A percentile compares a stretch with the other conserved stretches of the same genome.
Evolutionary conservation across 768 basidiomycete genomes (phyloP).

Genomic region (Lentinula raphanica): DNA sequence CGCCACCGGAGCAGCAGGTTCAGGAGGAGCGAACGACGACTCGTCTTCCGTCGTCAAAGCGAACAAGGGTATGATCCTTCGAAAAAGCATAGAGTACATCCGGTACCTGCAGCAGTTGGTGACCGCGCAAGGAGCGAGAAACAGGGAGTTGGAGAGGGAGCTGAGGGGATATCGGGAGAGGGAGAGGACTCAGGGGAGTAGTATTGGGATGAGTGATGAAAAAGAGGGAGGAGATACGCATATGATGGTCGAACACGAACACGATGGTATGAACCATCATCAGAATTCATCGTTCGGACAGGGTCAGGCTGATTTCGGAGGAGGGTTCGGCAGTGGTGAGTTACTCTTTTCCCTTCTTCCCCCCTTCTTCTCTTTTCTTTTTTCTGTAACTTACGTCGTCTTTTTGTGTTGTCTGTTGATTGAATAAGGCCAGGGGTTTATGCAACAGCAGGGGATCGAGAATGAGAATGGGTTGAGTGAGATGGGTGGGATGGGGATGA

Average conservation of each 20-base stretch:
- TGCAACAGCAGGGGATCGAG: background rate
- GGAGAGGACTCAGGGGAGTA: background rate
- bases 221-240: too few species aligned
- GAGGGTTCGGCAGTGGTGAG: too few species aligned
- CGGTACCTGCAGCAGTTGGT: slow-evolving; percentile 81
- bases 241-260: too few species aligned
- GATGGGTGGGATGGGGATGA: too few species aligned
- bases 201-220: too few species aligned
- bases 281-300: background rate
- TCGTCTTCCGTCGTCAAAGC: slow-evolving; percentile 85
- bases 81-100: slow-evolving; percentile 78
- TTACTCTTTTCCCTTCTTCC: too few species aligned
- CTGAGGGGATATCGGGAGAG: slow-evolving; percentile 42
- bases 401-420: too few species aligned
- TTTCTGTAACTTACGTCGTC: too few species aligned
- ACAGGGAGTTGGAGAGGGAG: slow-evolving; percentile 73
- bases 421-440: too few species aligned
- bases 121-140: slow-evolving; percentile 69
- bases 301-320: too few species aligned
- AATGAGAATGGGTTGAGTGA: background rate
- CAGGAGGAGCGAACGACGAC: slow-evolving; percentile 8
- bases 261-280: background rate
- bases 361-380: too few species aligned
- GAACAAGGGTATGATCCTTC: slow-evolving; percentile 90
- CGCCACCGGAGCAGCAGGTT: too few species aligned